Evolutionary conservation across 2,329 filamentous ascomycete species (phyloP), one percentile per base, ranked within the genome.

Genomic region (Phyllosticta citribraziliensis): DNA sequence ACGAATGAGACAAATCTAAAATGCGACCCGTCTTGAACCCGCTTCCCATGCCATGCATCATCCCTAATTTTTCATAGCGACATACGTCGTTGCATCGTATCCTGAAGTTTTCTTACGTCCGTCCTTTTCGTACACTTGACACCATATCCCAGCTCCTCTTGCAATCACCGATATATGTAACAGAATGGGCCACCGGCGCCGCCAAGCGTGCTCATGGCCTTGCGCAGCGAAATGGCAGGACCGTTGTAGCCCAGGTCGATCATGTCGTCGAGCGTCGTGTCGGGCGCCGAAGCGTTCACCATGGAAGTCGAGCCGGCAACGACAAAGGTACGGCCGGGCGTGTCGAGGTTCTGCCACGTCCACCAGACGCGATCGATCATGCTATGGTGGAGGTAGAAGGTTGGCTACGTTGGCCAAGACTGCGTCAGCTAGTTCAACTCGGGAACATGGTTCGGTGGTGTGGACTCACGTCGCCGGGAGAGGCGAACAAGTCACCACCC

Each of bases 331-430:
- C 79, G 70, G 12, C 69, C 69, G 55, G 67, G 65, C 47, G 72
- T 65, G 56, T 79, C 73, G 55, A 75, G 67, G 62, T 76, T 78
- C 67, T 82, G 79, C 79, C 79, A 82, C 14, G 76, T 78, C 76
- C 76, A 79, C 70, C 73, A 82, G 2, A 73, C 66, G 2, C 78
- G 72, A 64, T 81, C 79, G 25, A 81, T 76, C 69, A 75, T 74
- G 2, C 72, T 72, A 62, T 81, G 79, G 64, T 80, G 78, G 25
- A 78, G 70, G 67, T 73, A 81, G 69, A 81, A 81, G 30, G 68
- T 63, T 2, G 58, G 57, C 20, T 58, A 20, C 55, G 0, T 47
- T 63, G 17, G 12, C 1, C 22, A 22, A 22, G 22, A 55, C 50
- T 59, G 9, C n/a, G 24, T 57, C 12, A 40, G n/a, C 22, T 1